These are phyloP conservation scores for Lunularia cruciata DNA, from an alignment of 225 moss, liverwort and hornwort genomes.

Conservation along the genomic window DNA sequence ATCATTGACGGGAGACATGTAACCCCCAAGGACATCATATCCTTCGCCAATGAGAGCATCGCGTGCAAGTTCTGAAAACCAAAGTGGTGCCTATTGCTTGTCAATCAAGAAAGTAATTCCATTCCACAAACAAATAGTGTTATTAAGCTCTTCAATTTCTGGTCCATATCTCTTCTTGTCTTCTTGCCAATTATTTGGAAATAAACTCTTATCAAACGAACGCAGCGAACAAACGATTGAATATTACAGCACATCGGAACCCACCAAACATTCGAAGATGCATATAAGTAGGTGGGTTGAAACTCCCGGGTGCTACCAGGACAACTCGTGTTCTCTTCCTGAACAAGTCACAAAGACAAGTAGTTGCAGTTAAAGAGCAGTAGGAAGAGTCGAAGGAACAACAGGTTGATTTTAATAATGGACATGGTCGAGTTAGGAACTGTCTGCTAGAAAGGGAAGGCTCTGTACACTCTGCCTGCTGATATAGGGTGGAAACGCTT, in stretches of 20 bases:
- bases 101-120: not conserved
- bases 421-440: too few species aligned
- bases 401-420: too few species aligned
- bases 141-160: too few species aligned
- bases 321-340: conserved; percentile 82
- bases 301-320: conserved; percentile 76
- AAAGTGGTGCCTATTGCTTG: not conserved
- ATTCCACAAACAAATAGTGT: too few species aligned
- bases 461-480: too few species aligned
- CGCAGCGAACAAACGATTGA: not conserved
- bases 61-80: conserved; percentile 70
- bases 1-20: conserved; percentile 95
- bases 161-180: not conserved
- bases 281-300: conserved; percentile 98
- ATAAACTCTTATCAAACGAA: not conserved
- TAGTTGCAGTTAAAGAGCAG: too few species aligned
- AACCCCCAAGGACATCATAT: conserved; percentile 84
- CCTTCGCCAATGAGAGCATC: conserved; percentile 82
- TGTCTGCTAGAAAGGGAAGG: too few species aligned
- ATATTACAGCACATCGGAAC: not conserved
- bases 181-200: not conserved
- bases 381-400: too few species aligned
- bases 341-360: too few species aligned
- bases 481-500: too few species aligned
- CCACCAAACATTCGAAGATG: conserved; percentile 98